Evolutionary conservation across 768 basidiomycete genomes (phyloP).

Genomic region (Rhodotorula taiwanensis): DNA sequence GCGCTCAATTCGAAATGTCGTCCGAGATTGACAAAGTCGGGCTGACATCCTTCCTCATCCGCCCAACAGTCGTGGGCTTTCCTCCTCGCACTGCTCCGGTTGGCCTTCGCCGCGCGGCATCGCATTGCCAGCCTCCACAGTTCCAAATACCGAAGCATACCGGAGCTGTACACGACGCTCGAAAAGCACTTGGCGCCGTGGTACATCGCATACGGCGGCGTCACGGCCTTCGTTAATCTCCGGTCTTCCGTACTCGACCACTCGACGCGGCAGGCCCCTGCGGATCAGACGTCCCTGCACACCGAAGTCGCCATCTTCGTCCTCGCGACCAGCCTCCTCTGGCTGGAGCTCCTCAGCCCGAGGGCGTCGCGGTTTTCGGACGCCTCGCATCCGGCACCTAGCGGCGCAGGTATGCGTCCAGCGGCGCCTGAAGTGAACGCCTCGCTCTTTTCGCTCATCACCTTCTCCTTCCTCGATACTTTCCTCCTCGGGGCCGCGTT

Average conservation of each 20-base stretch:
- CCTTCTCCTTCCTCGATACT: constrained; percentile 37
- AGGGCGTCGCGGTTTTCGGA: constrained; percentile 18
- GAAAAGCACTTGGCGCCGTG: constrained; percentile 35
- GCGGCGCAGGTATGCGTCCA: neutral
- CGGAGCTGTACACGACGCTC: constrained; percentile 19
- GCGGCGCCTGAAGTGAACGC: constrained; percentile 35
- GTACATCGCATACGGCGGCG: constrained; percentile 18
- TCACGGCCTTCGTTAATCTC: constrained; percentile 37
- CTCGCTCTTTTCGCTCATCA: constrained; percentile 36
- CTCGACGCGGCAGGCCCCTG: too few species aligned
- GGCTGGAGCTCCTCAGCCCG: constrained; percentile 31
- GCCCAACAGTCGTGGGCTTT: too few species aligned
- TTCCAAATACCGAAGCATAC: constrained; percentile 12
- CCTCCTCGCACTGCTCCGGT: constrained; percentile 23
- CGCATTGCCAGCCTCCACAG: constrained; percentile 14
- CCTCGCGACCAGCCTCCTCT: constrained; percentile 19
- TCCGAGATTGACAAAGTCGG: too few species aligned
- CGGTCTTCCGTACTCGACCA: constrained; percentile 34
- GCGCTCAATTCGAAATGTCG: too few species aligned
- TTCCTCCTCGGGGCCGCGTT: constrained; percentile 22
- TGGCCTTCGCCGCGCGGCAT: constrained; percentile 24
- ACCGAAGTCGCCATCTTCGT: constrained; percentile 21
- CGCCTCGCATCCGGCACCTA: neutral
- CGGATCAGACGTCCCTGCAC: constrained; percentile 1
- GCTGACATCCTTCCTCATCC: too few species aligned